Evolutionary conservation across 495 filamentous ascomycete genomes (phyloP).

Genomic region (Chaetomium fimeti): DNA sequence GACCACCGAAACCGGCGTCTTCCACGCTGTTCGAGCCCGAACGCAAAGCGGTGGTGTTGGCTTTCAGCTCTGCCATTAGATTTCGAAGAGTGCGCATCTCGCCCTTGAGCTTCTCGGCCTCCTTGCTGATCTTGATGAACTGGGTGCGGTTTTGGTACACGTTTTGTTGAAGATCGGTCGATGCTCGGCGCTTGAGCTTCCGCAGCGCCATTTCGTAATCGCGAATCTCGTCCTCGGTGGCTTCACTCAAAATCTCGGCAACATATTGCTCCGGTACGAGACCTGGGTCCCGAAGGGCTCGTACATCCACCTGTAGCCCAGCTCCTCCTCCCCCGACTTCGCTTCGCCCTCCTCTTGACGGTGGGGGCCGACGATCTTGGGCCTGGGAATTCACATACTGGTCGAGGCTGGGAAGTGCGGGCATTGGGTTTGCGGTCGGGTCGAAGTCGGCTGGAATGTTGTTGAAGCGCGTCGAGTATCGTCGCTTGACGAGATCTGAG

Average conservation of each 20-base stretch:
- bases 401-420: conserved; percentile 56
- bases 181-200: conserved; percentile 78
- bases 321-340: conserved; percentile 36
- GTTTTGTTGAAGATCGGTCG: conserved; percentile 88
- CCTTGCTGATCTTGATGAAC: conserved; percentile 98
- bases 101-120: conserved; percentile 93
- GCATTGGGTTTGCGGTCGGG: conserved; percentile 64
- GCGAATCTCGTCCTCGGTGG: conserved; percentile 89
- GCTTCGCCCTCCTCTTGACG: conserved; percentile 45
- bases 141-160: conserved; percentile 97
- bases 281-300: conserved; percentile 75
- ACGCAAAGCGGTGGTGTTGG: conserved; percentile 68
- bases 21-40: conserved; percentile 56
- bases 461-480: conserved; percentile 91
- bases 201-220: conserved; percentile 74
- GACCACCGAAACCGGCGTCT: conserved; percentile 30
- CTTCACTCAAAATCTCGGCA: conserved; percentile 75
- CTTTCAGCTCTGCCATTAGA: conserved; percentile 82
- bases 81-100: conserved; percentile 90
- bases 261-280: conserved; percentile 78
- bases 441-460: conserved; percentile 66
- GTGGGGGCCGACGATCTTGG: conserved; percentile 47
- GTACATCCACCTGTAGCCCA: conserved; percentile 58
- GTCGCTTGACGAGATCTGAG: conserved; percentile 87
- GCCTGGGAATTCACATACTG: conserved; percentile 52